Evolutionary conservation across 371 early-diverging fungal species (phyloP).

Genomic region (Mucor sp.): DNA sequence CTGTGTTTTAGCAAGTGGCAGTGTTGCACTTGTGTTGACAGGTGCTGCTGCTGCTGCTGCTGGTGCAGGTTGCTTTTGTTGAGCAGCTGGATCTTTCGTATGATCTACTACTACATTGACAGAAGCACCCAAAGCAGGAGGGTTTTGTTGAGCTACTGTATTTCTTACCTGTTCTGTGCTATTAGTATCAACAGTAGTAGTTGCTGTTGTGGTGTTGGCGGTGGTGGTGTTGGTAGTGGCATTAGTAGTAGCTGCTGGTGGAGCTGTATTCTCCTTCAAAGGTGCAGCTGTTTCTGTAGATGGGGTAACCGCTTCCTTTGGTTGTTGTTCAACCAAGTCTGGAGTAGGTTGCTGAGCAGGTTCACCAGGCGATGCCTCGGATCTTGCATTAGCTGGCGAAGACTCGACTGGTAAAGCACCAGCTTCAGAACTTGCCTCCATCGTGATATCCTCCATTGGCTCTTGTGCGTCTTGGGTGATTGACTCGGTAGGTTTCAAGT

Average conservation of each 20-base stretch:
- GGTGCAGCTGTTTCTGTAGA: too few species aligned
- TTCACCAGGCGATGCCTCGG: not conserved
- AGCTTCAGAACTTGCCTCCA: not conserved
- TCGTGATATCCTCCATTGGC: not conserved
- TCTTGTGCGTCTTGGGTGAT: not conserved
- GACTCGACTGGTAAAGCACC: not conserved
- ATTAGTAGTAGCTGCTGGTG: too few species aligned
- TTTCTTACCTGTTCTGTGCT: not conserved
- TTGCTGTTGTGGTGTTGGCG: not conserved
- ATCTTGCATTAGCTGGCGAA: not conserved
- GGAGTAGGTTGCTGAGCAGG: not conserved
- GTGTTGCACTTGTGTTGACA: not conserved
- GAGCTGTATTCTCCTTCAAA: too few species aligned
- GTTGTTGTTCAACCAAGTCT: not conserved
- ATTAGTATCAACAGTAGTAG: not conserved
- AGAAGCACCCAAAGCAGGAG: not conserved
- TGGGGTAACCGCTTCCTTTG: not conserved
- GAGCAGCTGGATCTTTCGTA: not conserved
- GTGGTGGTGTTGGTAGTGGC: too few species aligned
- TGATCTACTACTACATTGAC: not conserved
- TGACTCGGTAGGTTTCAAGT: not conserved
- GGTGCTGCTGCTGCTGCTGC: not conserved
- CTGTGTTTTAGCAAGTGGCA: not conserved
- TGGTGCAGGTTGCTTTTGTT: not conserved
- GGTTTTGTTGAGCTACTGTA: not conserved